These are phyloP conservation scores for Berberis vulgaris DNA, from an alignment of 164 flowering plant species.

Conservation along the genomic window DNA sequence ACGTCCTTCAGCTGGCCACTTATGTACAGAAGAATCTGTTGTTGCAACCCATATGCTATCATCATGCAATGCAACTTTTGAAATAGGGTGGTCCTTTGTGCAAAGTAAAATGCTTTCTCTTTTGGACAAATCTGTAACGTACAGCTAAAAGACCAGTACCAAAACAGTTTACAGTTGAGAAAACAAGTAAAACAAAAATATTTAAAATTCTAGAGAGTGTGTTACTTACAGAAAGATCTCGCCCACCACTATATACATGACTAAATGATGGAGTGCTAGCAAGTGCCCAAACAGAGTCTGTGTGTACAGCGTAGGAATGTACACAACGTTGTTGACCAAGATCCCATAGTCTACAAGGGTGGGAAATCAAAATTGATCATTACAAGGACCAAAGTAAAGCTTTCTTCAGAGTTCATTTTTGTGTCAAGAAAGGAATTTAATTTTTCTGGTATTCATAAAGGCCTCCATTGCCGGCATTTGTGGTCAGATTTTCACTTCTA, in stretches of 20 bases:
- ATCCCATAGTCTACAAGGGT: conserved; percentile 74
- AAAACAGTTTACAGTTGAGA: background rate
- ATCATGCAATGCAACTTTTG: conserved; percentile 74
- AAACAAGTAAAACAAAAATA: background rate
- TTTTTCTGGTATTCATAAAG: background rate
- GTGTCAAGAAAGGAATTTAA: background rate
- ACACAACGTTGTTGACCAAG: conserved; percentile 98
- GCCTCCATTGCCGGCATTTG: background rate
- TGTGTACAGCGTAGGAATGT: conserved; percentile 97
- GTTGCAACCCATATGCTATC: conserved; percentile 90
- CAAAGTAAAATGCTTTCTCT: conserved; percentile 94
- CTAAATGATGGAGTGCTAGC: conserved; percentile 86
- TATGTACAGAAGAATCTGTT: conserved; percentile 80
- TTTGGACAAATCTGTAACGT: conserved; percentile 88
- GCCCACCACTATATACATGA: conserved; percentile 98
- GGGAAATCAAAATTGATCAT: background rate
- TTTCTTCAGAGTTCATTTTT: background rate
- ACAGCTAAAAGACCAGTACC: conserved; percentile 43
- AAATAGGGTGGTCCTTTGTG: conserved; percentile 76
- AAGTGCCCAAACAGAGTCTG: conserved; percentile 99
- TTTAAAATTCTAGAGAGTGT: background rate
- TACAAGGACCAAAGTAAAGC: background rate
- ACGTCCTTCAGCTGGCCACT: conserved; percentile 79
- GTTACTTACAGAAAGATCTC: conserved; percentile 79
- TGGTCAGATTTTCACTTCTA: too few relatives aligned